phyloP scores from a whole-genome alignment of 2,329 filamentous ascomycete species.

The Penicillium sp. region DNA sequence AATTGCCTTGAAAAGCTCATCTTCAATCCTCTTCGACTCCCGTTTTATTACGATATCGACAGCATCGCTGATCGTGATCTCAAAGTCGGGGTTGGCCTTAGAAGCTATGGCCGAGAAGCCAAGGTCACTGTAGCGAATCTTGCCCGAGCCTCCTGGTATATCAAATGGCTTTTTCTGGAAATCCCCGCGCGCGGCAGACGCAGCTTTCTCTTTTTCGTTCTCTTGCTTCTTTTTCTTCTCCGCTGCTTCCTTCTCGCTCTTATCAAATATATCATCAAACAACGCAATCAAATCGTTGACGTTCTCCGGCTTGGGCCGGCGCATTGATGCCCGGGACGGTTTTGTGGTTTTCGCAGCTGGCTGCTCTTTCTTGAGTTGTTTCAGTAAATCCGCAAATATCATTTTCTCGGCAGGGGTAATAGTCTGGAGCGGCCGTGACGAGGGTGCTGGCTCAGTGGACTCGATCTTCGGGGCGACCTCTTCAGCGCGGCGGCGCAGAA shows the following conservation, averaged over 20 bases:
- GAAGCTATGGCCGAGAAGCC: conserved; percentile 14
- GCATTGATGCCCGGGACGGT: not conserved
- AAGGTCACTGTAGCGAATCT: conserved; percentile 14
- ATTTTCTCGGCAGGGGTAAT: conserved; percentile 24
- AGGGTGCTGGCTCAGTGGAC: not conserved
- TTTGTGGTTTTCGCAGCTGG: conserved; percentile 1
- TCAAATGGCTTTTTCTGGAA: not conserved
- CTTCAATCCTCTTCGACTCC: conserved; percentile 33
- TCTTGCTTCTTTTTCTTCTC: not conserved
- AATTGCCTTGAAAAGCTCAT: conserved; percentile 29
- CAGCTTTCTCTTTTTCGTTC: not conserved
- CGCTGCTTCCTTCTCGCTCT: not conserved
- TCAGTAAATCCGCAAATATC: conserved; percentile 21
- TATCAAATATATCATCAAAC: not conserved
- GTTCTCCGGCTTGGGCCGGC: not conserved
- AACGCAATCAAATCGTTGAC: not conserved
- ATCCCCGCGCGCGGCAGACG: not conserved
- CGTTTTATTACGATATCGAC: conserved; percentile 28
- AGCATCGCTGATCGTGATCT: conserved; percentile 21
- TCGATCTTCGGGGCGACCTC: conserved; percentile 2
- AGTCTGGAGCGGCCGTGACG: conserved; percentile 5
- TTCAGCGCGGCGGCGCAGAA: conserved; percentile 23
- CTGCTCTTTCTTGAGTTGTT: conserved; percentile 11
- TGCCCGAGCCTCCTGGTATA: conserved; percentile 1
- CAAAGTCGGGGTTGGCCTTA: conserved; percentile 4